Conservation (phyloP, 1,284 basidiomycete species). For the Cerrena zonata region DNA sequence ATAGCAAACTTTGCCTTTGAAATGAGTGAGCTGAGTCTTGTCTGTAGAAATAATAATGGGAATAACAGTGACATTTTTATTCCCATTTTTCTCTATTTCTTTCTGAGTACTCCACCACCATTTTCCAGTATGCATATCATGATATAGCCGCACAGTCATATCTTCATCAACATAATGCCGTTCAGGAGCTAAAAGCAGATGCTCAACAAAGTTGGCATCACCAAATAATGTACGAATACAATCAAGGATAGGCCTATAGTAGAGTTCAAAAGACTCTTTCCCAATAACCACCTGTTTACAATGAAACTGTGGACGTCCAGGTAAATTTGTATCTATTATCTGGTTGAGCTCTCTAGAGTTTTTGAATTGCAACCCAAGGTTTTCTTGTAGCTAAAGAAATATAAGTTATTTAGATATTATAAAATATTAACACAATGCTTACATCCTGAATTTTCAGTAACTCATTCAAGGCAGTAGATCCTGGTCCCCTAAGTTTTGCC, state of each 20-base stretch:
- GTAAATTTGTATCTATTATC: slow-evolving; percentile 23
- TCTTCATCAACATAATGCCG: slow-evolving; percentile 25
- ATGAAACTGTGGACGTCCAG: slow-evolving; percentile 22
- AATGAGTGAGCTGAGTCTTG: slow-evolving; percentile 32
- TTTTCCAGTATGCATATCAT: slow-evolving; percentile 32
- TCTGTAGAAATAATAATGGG: slow-evolving; percentile 38
- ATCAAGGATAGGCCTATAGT: slow-evolving; percentile 4
- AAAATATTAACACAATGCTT: neutral
- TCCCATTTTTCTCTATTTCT: slow-evolving; percentile 20
- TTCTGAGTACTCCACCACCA: slow-evolving; percentile 33
- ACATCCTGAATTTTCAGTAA: slow-evolving; percentile 18
- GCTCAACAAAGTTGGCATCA: slow-evolving; percentile 6
- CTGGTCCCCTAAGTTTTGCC: slow-evolving; percentile 18
- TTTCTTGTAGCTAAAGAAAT: slow-evolving; percentile 8
- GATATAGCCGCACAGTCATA: slow-evolving; percentile 19
- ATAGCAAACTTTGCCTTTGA: slow-evolving; percentile 35
- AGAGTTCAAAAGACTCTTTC: slow-evolving; percentile 12
- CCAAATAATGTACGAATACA: slow-evolving; percentile 8
- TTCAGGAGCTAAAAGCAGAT: slow-evolving; percentile 28
- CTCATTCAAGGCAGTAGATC: slow-evolving; percentile 17
- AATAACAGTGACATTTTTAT: slow-evolving; percentile 34
- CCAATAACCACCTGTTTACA: slow-evolving; percentile 16
- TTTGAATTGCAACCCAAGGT: slow-evolving; percentile 25
- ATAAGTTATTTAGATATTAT: neutral
- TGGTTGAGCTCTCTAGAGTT: slow-evolving; percentile 24